Evolutionary conservation across 257 asterid genomes (phyloP).

Genomic region (Nicotiana knightiana): DNA sequence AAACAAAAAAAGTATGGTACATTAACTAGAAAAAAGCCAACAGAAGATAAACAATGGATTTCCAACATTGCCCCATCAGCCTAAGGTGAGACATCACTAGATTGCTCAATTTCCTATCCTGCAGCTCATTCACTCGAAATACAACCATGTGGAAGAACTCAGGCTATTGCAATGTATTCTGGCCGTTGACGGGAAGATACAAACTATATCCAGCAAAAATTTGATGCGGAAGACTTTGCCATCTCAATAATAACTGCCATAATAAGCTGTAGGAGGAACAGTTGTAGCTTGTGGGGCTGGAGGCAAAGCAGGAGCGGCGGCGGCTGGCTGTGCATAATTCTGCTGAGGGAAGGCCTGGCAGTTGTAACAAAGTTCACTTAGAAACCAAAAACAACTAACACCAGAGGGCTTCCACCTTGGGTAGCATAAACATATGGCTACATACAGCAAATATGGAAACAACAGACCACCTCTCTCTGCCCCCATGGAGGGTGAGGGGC

Average conservation of each 20-base stretch:
- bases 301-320: constrained; percentile 45
- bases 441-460: not conserved
- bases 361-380: not conserved
- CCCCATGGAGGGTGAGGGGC: not conserved
- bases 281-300: constrained; percentile 54
- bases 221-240: constrained; percentile 12
- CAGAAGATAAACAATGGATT: not conserved
- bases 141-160: constrained; percentile 18
- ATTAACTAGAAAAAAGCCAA: not conserved
- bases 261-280: constrained; percentile 54
- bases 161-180: constrained; percentile 7
- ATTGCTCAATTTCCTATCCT: constrained; percentile 1
- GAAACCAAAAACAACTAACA: not conserved
- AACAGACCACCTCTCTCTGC: not conserved
- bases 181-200: not conserved
- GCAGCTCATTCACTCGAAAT: constrained; percentile 11
- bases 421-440: not conserved
- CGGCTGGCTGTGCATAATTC: constrained; percentile 58
- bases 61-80: not conserved
- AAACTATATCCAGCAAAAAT: constrained; percentile 35
- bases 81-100: constrained; percentile 3
- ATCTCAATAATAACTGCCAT: constrained; percentile 57
- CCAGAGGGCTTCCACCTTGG: not conserved
- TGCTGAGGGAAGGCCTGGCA: constrained; percentile 55
- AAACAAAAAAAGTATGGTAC: not conserved